Percentiles rank a stretch among this genome's conserved stretches.
These are phyloP conservation scores for Cercophora samala DNA, from an alignment of 495 filamentous ascomycete genomes.

Conservation along the genomic window DNA sequence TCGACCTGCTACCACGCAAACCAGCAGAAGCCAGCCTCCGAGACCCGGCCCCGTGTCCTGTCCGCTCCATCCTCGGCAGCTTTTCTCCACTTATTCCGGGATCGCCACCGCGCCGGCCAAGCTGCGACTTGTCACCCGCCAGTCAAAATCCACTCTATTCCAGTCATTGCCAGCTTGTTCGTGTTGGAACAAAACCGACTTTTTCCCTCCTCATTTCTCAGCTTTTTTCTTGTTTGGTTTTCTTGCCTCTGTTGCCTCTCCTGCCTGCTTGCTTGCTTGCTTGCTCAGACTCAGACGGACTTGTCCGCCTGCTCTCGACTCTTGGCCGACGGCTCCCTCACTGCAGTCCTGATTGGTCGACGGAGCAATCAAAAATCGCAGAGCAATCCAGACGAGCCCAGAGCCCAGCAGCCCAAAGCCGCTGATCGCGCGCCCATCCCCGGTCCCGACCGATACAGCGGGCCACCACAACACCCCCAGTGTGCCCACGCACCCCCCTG, in stretches of 20 bases:
- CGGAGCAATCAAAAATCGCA: neutral
- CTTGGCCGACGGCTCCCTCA: conserved; percentile 15
- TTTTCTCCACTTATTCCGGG: conserved; percentile 18
- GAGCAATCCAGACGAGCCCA: conserved; percentile 22
- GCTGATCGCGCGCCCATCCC: conserved; percentile 30
- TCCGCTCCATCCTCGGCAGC: conserved; percentile 13
- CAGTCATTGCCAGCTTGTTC: conserved; percentile 4
- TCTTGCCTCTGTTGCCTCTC: neutral
- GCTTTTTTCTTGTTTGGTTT: neutral
- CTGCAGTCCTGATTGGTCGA: conserved; percentile 14
- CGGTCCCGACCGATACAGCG: conserved; percentile 31
- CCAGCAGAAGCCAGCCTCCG: neutral
- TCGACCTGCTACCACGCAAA: conserved; percentile 11
- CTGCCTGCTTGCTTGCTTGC: conserved; percentile 19
- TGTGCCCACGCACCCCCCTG: conserved; percentile 17
- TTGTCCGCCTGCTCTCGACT: conserved; percentile 22
- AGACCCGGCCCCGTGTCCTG: conserved; percentile 7
- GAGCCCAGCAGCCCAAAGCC: conserved; percentile 19
- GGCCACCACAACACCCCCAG: conserved; percentile 26
- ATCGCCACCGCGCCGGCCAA: conserved; percentile 18
- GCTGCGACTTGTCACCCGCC: conserved; percentile 4
- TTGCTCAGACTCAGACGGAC: no score
- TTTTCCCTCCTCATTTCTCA: neutral
- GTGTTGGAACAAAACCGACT: conserved; percentile 3
- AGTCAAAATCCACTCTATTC: neutral